phyloP scores from a whole-genome alignment of 805 yeast species.

The Metschnikowia aberdeeniae region DNA sequence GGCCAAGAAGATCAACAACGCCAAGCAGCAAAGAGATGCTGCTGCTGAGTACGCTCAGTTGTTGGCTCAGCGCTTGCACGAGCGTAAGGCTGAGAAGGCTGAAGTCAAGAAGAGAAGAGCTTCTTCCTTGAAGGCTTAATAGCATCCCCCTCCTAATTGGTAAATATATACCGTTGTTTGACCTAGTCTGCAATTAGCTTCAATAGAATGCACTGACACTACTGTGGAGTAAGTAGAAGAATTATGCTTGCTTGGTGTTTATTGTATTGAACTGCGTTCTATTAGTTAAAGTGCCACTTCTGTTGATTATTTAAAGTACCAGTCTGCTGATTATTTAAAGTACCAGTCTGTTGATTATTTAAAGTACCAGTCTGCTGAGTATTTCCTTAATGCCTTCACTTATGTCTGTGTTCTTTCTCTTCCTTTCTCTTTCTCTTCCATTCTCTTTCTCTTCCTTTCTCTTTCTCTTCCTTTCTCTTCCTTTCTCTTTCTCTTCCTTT shows the following conservation, averaged over 20 bases:
- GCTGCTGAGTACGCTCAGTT: constrained; percentile 99
- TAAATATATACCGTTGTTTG: constrained; percentile 19
- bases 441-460: too few species aligned
- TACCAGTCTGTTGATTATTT: too few species aligned
- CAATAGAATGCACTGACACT: background rate
- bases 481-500: background rate
- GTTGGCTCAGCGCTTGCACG: constrained; percentile 96
- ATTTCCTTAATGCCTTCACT: too few species aligned
- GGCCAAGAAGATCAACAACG: constrained; percentile 91
- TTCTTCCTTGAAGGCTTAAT: constrained; percentile 90
- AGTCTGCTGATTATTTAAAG: too few species aligned
- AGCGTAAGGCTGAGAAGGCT: constrained; percentile 97
- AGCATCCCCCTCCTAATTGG: constrained; percentile 18
- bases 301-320: too few species aligned
- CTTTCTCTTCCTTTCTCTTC: too few species aligned
- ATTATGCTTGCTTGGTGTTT: too few species aligned
- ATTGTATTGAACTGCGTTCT: too few species aligned
- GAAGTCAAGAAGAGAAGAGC: constrained; percentile 99
- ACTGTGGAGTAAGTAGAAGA: background rate
- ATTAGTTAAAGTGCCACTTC: too few species aligned
- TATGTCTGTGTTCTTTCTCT: too few species aligned
- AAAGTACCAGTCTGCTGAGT: too few species aligned
- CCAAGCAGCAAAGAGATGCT: constrained; percentile 99
- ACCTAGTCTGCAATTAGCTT: background rate
- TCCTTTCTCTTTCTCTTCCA: background rate